A percentile compares a stretch with the other conserved stretches of the same genome.
Conservation (phyloP, 2,329 filamentous ascomycete genomes). For the Paraphoma chrysanthemicola region DNA sequence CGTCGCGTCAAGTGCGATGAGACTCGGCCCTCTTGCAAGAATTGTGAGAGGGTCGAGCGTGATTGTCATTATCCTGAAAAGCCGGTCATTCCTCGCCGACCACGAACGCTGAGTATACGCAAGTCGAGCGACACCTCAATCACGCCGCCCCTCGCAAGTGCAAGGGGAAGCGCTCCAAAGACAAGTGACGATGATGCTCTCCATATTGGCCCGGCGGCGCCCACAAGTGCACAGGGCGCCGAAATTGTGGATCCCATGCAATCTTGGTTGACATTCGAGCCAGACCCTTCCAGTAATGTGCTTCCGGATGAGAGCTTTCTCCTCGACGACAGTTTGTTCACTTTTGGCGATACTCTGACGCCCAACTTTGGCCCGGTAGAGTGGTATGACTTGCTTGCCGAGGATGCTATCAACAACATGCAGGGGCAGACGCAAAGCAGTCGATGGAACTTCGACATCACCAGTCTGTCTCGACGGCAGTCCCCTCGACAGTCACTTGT, state of each 20-base stretch:
- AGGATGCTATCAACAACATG: constrained; percentile 49
- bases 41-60: constrained; percentile 52
- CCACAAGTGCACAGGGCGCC: constrained; percentile 8
- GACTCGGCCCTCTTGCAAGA: constrained; percentile 51
- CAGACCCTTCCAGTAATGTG: constrained; percentile 21
- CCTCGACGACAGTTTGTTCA: constrained; percentile 33
- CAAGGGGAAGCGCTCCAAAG: neutral
- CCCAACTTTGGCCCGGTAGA: constrained; percentile 53
- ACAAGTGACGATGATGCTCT: neutral
- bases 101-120: constrained; percentile 18
- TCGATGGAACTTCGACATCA: constrained; percentile 48
- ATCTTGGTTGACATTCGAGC: constrained; percentile 22
- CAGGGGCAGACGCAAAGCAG: constrained; percentile 10
- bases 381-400: constrained; percentile 57
- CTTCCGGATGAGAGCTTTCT: constrained; percentile 33
- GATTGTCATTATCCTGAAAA: constrained; percentile 48
- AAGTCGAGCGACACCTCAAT: constrained; percentile 9
- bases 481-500: constrained; percentile 31
- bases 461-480: constrained; percentile 51
- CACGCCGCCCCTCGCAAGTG: constrained; percentile 3
- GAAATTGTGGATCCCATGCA: constrained; percentile 10
- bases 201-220: neutral
- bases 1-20: constrained; percentile 61
- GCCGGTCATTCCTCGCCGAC: constrained; percentile 8
- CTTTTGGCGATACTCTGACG: constrained; percentile 35